These are phyloP conservation scores for Epicoccum nigrum DNA, from an alignment of 2,329 filamentous ascomycete genomes.

Conservation along the genomic window DNA sequence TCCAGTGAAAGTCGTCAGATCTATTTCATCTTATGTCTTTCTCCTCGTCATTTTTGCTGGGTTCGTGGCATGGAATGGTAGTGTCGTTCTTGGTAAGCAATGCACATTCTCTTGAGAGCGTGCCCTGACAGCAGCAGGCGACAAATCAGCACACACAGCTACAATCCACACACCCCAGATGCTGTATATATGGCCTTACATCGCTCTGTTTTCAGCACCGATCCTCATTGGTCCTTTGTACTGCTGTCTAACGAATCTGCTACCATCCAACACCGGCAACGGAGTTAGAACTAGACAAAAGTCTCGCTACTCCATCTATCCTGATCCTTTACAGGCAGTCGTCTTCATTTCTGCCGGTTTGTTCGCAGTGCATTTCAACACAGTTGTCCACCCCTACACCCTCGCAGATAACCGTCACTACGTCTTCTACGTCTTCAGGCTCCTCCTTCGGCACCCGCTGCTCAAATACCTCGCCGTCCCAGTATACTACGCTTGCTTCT, in stretches of 20 bases:
- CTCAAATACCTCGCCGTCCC: slow-evolving; percentile 72
- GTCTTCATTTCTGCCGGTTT: slow-evolving; percentile 50
- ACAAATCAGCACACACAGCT: slow-evolving; percentile 92
- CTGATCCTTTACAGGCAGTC: slow-evolving; percentile 18
- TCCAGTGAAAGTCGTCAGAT: slow-evolving; percentile 47
- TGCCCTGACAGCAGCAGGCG: slow-evolving; percentile 61
- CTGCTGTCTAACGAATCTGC: slow-evolving; percentile 36
- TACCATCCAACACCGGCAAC: slow-evolving; percentile 19
- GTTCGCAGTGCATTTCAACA: slow-evolving; percentile 75
- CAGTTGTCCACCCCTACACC: slow-evolving; percentile 93
- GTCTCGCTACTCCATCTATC: not conserved
- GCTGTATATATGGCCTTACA: slow-evolving; percentile 92
- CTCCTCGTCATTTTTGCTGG: slow-evolving; percentile 70
- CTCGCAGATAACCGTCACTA: slow-evolving; percentile 97
- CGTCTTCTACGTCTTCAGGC: slow-evolving; percentile 93
- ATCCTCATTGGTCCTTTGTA: slow-evolving; percentile 67
- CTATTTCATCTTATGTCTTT: slow-evolving; percentile 60
- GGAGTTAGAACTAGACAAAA: not conserved
- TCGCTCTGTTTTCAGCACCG: slow-evolving; percentile 87
- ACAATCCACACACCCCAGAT: slow-evolving; percentile 90
- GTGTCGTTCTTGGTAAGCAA: slow-evolving; percentile 84
- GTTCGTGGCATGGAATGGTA: slow-evolving; percentile 87
- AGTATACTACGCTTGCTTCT: slow-evolving; percentile 73
- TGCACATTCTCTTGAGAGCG: not conserved
- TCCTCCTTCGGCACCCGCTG: slow-evolving; percentile 68